A percentile compares a stretch with the other conserved stretches of the same genome.
These are phyloP conservation scores for Pseudocercospora pini-densiflorae DNA, from an alignment of 2,329 filamentous ascomycete species.

Conservation along the genomic window DNA sequence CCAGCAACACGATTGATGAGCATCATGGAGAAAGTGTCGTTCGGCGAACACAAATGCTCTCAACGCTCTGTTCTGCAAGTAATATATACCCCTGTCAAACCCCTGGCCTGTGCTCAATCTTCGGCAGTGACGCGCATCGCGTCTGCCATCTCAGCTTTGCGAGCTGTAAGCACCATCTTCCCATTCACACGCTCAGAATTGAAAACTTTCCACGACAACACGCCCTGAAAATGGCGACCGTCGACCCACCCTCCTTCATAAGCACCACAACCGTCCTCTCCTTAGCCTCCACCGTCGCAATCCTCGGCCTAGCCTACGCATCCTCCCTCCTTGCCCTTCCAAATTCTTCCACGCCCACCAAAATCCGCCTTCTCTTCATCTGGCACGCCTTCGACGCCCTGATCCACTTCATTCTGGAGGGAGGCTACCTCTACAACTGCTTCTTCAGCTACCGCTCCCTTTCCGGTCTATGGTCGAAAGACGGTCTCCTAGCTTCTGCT, in stretches of 20 bases:
- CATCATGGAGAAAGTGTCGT: background rate
- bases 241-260: constrained; percentile 37
- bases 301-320: constrained; percentile 59
- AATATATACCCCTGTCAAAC: background rate
- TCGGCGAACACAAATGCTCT: background rate
- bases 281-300: constrained; percentile 57
- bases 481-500: constrained; percentile 36
- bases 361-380: constrained; percentile 79
- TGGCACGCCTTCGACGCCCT: constrained; percentile 95
- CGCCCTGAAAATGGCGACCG: constrained; percentile 9
- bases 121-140: background rate
- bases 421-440: constrained; percentile 89
- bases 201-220: too few relatives aligned
- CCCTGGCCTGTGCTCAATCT: background rate
- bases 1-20: too few relatives aligned
- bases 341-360: constrained; percentile 49
- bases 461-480: constrained; percentile 4
- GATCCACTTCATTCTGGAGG: constrained; percentile 90
- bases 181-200: too few relatives aligned
- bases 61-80: background rate
- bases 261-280: constrained; percentile 59
- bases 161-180: background rate
- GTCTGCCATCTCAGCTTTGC: background rate
- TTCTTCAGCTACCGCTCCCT: constrained; percentile 71
- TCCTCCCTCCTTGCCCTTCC: constrained; percentile 58